These are phyloP conservation scores for Eucalyptus cloeziana DNA, from an alignment of 345 rosid genomes.

Conservation along the genomic window DNA sequence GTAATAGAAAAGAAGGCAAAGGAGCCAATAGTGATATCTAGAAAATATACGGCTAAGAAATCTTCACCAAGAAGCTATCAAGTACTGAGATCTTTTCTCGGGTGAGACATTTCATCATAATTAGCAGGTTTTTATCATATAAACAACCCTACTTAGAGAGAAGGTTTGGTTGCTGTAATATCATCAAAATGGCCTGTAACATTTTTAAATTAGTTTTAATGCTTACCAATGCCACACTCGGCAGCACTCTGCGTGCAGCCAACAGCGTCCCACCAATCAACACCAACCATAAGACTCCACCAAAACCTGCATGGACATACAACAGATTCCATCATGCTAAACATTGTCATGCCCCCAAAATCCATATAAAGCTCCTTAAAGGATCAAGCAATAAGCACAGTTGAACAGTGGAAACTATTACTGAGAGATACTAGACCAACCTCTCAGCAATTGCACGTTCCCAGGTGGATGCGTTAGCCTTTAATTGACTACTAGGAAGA, in stretches of 20 bases:
- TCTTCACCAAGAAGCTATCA: neutral
- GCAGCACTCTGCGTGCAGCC: constrained; percentile 99
- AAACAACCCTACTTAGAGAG: neutral
- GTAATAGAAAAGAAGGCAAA: neutral
- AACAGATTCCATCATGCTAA: neutral
- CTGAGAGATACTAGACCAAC: constrained; percentile 13
- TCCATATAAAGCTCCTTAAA: neutral
- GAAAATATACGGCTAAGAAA: neutral
- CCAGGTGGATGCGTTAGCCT: constrained; percentile 76
- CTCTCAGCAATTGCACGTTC: constrained; percentile 99
- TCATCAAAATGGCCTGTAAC: neutral
- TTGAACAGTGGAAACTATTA: neutral
- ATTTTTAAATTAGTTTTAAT: neutral
- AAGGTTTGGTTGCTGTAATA: neutral
- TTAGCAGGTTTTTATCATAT: neutral
- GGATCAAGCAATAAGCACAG: neutral
- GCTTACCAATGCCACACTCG: constrained; percentile 87
- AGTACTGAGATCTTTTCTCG: neutral
- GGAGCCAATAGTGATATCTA: neutral
- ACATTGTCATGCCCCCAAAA: neutral
- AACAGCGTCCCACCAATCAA: constrained; percentile 99
- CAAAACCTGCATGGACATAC: constrained; percentile 63
- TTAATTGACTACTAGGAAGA: constrained; percentile 62
- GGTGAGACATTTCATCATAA: neutral
- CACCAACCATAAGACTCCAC: constrained; percentile 99